A percentile compares a stretch with the other conserved stretches of the same genome.
These are phyloP conservation scores for Ascochyta pisi DNA, from an alignment of 2,329 filamentous ascomycete genomes.

Conservation along the genomic window DNA sequence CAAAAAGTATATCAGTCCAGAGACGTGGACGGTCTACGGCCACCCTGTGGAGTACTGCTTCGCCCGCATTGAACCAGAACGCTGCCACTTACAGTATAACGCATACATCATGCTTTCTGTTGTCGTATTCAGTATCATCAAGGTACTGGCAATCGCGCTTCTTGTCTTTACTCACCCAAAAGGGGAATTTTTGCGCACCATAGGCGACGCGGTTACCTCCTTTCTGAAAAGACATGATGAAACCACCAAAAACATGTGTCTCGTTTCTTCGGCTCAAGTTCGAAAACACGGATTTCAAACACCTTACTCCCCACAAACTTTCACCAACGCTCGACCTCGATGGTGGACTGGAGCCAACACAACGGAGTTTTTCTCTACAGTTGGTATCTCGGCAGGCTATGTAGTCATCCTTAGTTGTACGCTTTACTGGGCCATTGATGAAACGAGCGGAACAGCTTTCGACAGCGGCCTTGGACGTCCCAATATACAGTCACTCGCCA, in stretches of 20 bases:
- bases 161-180: slow-evolving; percentile 18
- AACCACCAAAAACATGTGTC: slow-evolving; percentile 27
- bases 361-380: slow-evolving; percentile 18
- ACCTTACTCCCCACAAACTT: neutral
- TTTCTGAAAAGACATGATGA: slow-evolving; percentile 32
- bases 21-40: slow-evolving; percentile 26
- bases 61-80: slow-evolving; percentile 15
- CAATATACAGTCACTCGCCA: slow-evolving; percentile 23
- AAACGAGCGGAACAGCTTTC: slow-evolving; percentile 16
- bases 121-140: slow-evolving; percentile 22
- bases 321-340: slow-evolving; percentile 8
- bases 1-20: neutral
- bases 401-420: slow-evolving; percentile 8
- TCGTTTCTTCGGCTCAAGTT: slow-evolving; percentile 21
- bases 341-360: slow-evolving; percentile 22
- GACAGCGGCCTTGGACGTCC: slow-evolving; percentile 14
- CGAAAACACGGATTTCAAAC: slow-evolving; percentile 14
- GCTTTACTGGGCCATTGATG: slow-evolving; percentile 13
- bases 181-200: slow-evolving; percentile 21
- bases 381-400: slow-evolving; percentile 18
- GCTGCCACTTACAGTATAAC: slow-evolving; percentile 27
- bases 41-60: slow-evolving; percentile 22
- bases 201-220: slow-evolving; percentile 38
- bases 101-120: slow-evolving; percentile 24
- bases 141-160: slow-evolving; percentile 21